Base-by-base conservation (phyloP, 768 basidiomycete genomes). In the Vararia minispora region DNA sequence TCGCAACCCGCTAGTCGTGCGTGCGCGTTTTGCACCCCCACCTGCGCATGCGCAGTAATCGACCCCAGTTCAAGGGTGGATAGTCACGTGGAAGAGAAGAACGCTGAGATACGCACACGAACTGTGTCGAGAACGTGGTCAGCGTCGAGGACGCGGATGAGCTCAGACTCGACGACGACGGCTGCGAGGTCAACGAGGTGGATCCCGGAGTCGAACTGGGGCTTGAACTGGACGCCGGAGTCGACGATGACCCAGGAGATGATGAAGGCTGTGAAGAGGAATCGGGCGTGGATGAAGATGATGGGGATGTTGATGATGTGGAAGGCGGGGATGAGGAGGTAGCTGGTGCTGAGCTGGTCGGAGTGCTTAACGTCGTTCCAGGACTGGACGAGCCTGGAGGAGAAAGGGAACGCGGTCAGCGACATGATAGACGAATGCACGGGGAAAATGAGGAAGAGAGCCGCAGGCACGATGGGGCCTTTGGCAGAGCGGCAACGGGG, bases 221-320 rank as follows among this genome's bases (percentile, higher is more conserved):
- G 20, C 3, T 22, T 2, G 18, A 25, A 32, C 33, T 28, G 40
- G 21, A 28, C 26, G 23, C 20, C 17, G 44, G 25, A 17, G 35
- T 18, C 6, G 44, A 41, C 4, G 39, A 28, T 27, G 38, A 25
- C 2, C 35, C 16, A 37, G 21, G 16, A 18, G 41, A 21, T 8
- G 45, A 18, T 21, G 31, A 27, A n/a, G 43, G 29, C 0, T 39
- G 33, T 13, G 36, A 21, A 11, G 28, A 30, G 6, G 41, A 32
- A 26, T 21, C 20, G 23, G 42, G 25, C 9, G 32, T 33, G 4
- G 40, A 30, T 1, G 30, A 28, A 18, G 45, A 41, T 5, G 40
- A 38, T 17, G 39, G 32, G 14, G 50, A 35, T 16, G 28, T 40
- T 17, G 46, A 39, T 4, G 40, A 27, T 6, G 49, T 34, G 18